Evolutionary conservation across 2,329 filamentous ascomycete genomes (phyloP).

Genomic region (Magnaporthiopsis rhizophila): DNA sequence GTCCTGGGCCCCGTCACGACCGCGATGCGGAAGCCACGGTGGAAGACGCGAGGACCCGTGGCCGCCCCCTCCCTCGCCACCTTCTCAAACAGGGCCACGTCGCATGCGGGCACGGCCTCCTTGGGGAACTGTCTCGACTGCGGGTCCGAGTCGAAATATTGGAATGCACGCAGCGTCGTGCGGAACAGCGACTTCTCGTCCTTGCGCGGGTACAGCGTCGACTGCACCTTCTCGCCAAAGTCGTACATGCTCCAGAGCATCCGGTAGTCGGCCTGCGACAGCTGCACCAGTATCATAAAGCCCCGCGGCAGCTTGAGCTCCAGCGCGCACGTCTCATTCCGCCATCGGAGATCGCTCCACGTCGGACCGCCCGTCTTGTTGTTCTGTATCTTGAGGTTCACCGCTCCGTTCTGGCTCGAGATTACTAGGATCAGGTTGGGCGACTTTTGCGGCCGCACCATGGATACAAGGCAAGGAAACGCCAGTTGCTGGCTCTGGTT

Average conservation of each 20-base stretch:
- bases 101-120: slow-evolving; percentile 64
- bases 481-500: slow-evolving; percentile 58
- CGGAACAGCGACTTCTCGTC: slow-evolving; percentile 67
- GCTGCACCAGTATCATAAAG: slow-evolving; percentile 63
- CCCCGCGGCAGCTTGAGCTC: slow-evolving; percentile 66
- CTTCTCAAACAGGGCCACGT: slow-evolving; percentile 68
- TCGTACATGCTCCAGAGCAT: slow-evolving; percentile 78
- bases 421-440: slow-evolving; percentile 65
- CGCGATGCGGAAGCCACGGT: slow-evolving; percentile 72
- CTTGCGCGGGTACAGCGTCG: slow-evolving; percentile 56
- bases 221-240: slow-evolving; percentile 69
- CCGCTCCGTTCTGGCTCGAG: slow-evolving; percentile 69
- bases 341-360: slow-evolving; percentile 81
- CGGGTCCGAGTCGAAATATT: slow-evolving; percentile 70
- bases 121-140: slow-evolving; percentile 66
- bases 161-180: slow-evolving; percentile 62
- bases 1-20: slow-evolving; percentile 70
- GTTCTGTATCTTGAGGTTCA: slow-evolving; percentile 66
- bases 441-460: slow-evolving; percentile 62
- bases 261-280: slow-evolving; percentile 69
- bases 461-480: slow-evolving; percentile 68
- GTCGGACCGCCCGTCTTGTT: slow-evolving; percentile 60
- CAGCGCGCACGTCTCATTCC: slow-evolving; percentile 56
- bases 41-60: slow-evolving; percentile 61
- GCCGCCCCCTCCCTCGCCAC: slow-evolving; percentile 61